Base-by-base conservation (phyloP, 495 filamentous ascomycete genomes). In the Penicillium verhagenii region DNA sequence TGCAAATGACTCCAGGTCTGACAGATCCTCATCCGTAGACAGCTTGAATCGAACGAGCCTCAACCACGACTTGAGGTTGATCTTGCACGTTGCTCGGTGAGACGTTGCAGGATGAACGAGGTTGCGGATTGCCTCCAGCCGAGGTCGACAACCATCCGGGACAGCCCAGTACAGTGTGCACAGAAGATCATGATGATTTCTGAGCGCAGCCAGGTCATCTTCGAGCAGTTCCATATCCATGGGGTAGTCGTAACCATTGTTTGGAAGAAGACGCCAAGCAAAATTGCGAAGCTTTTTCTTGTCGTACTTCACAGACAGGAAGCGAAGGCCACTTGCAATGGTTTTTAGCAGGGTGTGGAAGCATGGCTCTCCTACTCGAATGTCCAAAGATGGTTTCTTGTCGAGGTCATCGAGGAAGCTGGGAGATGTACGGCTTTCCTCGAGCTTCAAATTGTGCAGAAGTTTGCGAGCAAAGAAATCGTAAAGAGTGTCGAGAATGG, bases 281-380 rank as follows among this genome's bases (percentile, higher is more conserved):
- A 96, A 75, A 54, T 91, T 89, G 19, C 81, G 80, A 51, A 95
- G 83, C 61, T 87, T 89, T 55, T 89, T 96, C 35, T 77, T 76
- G 21, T 85, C 72, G 61, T 86, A 84, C 2, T 75, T 56, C 35
- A 77, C 65, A 18, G 72, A 71, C 52, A 95, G 72, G 11, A 82
- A 79, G 26, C 80, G 80, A 26, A 97, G 77, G 9, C 86, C 85
- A 56, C 84, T 69, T 14, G 81, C 91, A 39, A 96, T 72, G 19
- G 90, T 83, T 64, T 98, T 98, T 39, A 97, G 77, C 51, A 96
- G 84, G n/a, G 96, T 86, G 66, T 96, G 89, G 58, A 98, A 98
- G 54, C 90, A 90, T n/a, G 82, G 81, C 61, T 98, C 94, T 24
- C 86, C 84, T 5, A 81, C 69, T 43, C 80, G 75, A 28, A 88